Percentiles rank a stretch among this genome's conserved stretches.
Evolutionary conservation across 331 rosid species (phyloP).

Genomic region (Quercus lobata): DNA sequence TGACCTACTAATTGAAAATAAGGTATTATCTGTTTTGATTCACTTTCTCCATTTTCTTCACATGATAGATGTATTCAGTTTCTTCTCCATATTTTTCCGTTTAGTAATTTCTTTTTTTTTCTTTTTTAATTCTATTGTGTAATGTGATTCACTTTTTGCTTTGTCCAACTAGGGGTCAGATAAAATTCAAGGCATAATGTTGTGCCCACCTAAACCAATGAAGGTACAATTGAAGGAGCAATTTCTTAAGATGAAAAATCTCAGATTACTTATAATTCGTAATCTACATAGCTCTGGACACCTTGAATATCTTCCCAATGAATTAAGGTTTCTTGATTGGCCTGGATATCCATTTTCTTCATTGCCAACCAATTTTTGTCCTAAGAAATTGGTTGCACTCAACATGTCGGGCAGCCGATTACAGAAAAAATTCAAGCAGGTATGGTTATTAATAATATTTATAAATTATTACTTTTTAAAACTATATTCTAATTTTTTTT

Average conservation of each 20-base stretch:
- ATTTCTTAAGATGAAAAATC: slow-evolving; percentile 18
- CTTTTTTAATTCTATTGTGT: neutral
- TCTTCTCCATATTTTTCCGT: too few relatives aligned
- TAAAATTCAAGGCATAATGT: slow-evolving; percentile 29
- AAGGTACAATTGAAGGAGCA: neutral
- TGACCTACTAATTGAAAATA: slow-evolving; percentile 4
- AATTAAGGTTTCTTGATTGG: slow-evolving; percentile 32
- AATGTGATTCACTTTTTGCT: neutral
- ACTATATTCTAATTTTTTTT: too few relatives aligned
- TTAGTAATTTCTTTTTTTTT: too few relatives aligned
- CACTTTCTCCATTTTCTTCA: neutral
- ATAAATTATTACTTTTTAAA: too few relatives aligned
- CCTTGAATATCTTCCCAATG: slow-evolving; percentile 9
- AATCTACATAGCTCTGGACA: neutral
- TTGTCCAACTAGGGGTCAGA: neutral
- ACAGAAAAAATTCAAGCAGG: too few relatives aligned
- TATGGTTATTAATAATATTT: too few relatives aligned
- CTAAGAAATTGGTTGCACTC: slow-evolving; percentile 1
- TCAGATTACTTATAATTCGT: slow-evolving; percentile 21
- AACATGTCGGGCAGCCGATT: neutral
- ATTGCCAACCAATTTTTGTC: slow-evolving; percentile 19
- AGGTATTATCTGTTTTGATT: neutral
- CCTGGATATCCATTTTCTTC: neutral
- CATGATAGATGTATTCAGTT: neutral
- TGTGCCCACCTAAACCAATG: slow-evolving; percentile 13